phyloP scores from a whole-genome alignment of 2,329 filamentous ascomycete species.

The Diplodia sapinea region DNA sequence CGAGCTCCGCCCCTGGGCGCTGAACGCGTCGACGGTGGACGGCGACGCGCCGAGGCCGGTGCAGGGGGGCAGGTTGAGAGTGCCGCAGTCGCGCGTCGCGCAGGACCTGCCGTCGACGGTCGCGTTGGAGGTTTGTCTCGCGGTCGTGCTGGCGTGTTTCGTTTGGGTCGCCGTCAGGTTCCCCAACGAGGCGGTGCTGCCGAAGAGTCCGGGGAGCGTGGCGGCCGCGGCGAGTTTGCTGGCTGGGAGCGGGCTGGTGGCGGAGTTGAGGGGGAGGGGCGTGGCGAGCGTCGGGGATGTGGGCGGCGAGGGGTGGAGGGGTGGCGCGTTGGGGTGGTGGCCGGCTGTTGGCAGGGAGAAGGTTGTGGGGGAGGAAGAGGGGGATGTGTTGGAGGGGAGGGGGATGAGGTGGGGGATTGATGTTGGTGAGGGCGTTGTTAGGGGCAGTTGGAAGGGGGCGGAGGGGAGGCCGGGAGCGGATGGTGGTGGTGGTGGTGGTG shows the following conservation, averaged over 20 bases:
- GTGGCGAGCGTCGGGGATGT: neutral
- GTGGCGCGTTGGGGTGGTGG: constrained; percentile 26
- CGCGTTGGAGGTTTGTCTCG: neutral
- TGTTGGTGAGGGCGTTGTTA: constrained; percentile 7
- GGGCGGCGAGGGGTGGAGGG: neutral
- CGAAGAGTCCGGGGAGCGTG: constrained; percentile 18
- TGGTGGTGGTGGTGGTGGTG: neutral
- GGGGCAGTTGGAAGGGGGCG: constrained; percentile 16
- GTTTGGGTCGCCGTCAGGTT: neutral
- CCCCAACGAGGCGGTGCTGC: constrained; percentile 5
- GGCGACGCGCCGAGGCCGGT: too few relatives aligned
- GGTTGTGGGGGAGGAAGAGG: neutral
- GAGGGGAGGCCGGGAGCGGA: neutral
- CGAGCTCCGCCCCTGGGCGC: constrained; percentile 22
- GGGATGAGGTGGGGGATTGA: constrained; percentile 27
- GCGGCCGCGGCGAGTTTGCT: constrained; percentile 7
- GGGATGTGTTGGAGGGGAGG: neutral
- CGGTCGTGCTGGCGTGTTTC: neutral
- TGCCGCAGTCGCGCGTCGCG: too few relatives aligned
- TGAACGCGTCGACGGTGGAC: neutral
- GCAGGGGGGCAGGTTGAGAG: neutral
- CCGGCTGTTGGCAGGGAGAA: neutral
- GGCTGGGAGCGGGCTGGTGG: constrained; percentile 5
- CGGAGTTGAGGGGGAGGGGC: neutral
- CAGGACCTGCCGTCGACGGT: constrained; percentile 16